These are phyloP conservation scores for Aspergillus phoenicis DNA, from an alignment of 2,329 filamentous ascomycete genomes.

Conservation along the genomic window DNA sequence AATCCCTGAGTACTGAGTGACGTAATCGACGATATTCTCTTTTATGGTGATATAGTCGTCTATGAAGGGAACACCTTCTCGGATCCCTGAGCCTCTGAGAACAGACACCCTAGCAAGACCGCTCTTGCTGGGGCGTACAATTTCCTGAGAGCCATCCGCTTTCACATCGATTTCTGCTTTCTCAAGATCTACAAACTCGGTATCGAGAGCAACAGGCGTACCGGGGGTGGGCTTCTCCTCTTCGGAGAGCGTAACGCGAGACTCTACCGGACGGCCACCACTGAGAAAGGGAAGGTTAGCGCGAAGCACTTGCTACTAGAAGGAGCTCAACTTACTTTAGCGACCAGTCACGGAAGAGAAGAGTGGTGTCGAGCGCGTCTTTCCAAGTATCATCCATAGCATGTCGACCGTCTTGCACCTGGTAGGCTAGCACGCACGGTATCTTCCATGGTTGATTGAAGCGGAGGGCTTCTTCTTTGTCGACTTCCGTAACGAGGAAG, in stretches of 20 bases:
- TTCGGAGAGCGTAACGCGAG: slow-evolving; percentile 40
- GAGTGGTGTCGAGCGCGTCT: slow-evolving; percentile 75
- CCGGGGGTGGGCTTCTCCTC: slow-evolving; percentile 70
- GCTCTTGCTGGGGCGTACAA: slow-evolving; percentile 85
- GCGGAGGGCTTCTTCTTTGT: slow-evolving; percentile 78
- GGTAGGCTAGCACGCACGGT: slow-evolving; percentile 84
- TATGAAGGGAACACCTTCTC: slow-evolving; percentile 85
- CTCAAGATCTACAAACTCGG: slow-evolving; percentile 91
- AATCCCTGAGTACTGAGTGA: slow-evolving; percentile 93
- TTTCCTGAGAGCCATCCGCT: slow-evolving; percentile 87
- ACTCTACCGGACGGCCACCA: slow-evolving; percentile 42
- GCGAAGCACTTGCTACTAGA: too few species aligned
- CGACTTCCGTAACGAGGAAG: slow-evolving; percentile 82
- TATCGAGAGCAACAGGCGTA: slow-evolving; percentile 85
- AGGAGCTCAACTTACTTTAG: slow-evolving; percentile 44
- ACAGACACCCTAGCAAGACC: slow-evolving; percentile 93
- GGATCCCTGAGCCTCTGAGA: slow-evolving; percentile 72
- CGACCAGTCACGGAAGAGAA: slow-evolving; percentile 76
- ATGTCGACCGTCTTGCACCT: slow-evolving; percentile 79
- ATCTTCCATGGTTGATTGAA: slow-evolving; percentile 94
- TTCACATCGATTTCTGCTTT: slow-evolving; percentile 96
- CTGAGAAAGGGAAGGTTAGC: slow-evolving; percentile 18
- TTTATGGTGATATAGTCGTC: slow-evolving; percentile 95
- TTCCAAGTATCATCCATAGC: slow-evolving; percentile 86
- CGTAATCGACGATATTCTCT: slow-evolving; percentile 90